Evolutionary conservation across 2,329 filamentous ascomycete genomes (phyloP), one percentile per base, ranked within the genome.

Genomic region (Fusarium sp.): DNA sequence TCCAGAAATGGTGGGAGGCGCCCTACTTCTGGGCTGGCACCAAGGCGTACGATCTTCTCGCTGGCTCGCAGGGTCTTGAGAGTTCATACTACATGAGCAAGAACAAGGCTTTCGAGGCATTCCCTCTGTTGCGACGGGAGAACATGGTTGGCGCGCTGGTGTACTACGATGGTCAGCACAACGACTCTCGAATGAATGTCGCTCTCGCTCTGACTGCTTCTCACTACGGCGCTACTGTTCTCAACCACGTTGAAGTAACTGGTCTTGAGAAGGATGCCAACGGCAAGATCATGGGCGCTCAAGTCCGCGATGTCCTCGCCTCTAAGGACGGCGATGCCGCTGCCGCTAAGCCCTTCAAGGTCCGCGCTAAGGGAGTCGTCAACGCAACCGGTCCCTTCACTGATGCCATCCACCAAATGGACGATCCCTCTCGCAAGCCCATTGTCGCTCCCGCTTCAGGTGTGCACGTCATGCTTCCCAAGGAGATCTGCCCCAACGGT

Each of bases 111-210:
- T 84, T 94, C 68, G 91, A 94, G 77, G 89, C 90, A 12, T 95
- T 95, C 78, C 93, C 93, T 27, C 92, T 94, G 88, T 83, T 96
- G 73, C 92, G 91, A 82, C 91, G 89, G 77, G 89, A 93, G 59
- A 90, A 90, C 70, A 84, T 95, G 21, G 88, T 94, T 59, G 93
- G 93, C 73, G 93, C 93, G 38, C 84, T 95, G 77, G 93, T 95
- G 41, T 96, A 96, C 86, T 95, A 95, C 79, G 92, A 96, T 83
- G 93, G 93, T 70, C 93, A 93, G 63, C 93, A 95, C 84, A 95
- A 96, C 79, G 93, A 96, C 80, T 94, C 93, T 31, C 90, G 93
- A 70, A 96, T 95, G 93, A 95, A 95, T 80, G 91, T 95, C 49
- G 94, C 92, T 15, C 86, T 96, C 54, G 93, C 92, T 27, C 90